Conservation (phyloP, 805 yeast genomes). For the Hanseniaspora hatyaiensis region DNA sequence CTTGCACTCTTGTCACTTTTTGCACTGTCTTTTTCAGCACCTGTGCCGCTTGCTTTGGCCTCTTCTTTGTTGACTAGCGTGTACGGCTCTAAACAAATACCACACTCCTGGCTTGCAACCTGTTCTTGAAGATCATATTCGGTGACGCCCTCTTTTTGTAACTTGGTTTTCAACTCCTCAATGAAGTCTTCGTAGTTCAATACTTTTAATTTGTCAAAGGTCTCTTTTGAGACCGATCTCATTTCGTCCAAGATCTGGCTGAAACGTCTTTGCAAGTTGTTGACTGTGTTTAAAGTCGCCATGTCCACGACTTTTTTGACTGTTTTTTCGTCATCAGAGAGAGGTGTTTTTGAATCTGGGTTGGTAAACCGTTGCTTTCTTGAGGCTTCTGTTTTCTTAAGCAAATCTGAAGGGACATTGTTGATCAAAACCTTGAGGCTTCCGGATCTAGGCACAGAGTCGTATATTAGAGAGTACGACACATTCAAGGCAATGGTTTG, state of each 20-base stretch:
- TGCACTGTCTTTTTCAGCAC: background rate
- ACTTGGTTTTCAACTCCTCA: too few species aligned
- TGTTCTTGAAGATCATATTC: background rate
- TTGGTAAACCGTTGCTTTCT: conserved; percentile 5
- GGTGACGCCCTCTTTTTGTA: background rate
- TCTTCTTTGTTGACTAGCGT: background rate
- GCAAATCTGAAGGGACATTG: conserved; percentile 6
- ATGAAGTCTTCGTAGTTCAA: background rate
- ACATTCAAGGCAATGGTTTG: conserved; percentile 1
- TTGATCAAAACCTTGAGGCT: background rate
- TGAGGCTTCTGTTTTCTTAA: background rate
- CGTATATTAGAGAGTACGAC: conserved; percentile 8
- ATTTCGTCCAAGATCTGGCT: conserved; percentile 4
- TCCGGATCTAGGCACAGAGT: conserved; percentile 7
- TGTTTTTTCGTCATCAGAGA: conserved; percentile 8
- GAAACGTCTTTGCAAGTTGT: conserved; percentile 8
- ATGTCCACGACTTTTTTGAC: conserved; percentile 7
- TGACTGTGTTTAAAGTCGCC: conserved; percentile 13
- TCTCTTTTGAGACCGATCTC: conserved; percentile 13
- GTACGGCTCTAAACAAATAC: conserved; percentile 12
- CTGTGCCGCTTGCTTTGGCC: too few species aligned
- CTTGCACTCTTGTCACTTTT: background rate
- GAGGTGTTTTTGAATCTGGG: background rate
- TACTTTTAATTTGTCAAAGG: conserved; percentile 7
- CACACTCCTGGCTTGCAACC: conserved; percentile 7